Evolutionary conservation across 2,329 filamentous ascomycete species (phyloP).

Genomic region (Amphichorda felina): DNA sequence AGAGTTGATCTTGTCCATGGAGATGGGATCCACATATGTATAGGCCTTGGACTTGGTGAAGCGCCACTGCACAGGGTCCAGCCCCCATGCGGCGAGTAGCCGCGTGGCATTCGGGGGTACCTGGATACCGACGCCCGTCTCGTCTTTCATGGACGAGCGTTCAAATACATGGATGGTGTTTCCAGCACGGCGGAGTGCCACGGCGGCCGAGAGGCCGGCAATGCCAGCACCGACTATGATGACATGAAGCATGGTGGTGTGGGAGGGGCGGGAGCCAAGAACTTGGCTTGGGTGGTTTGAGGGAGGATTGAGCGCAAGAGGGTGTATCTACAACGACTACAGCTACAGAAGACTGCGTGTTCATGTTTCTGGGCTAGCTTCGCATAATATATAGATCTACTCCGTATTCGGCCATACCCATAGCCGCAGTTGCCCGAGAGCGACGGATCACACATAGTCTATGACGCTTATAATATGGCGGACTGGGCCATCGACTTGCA

Average conservation of each 20-base stretch:
- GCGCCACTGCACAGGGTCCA: slow-evolving; percentile 15
- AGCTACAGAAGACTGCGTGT: no score
- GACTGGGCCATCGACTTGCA: no score
- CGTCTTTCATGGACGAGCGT: slow-evolving; percentile 21
- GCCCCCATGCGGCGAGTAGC: slow-evolving; percentile 21
- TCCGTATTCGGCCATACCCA: no score
- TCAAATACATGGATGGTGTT: slow-evolving; percentile 23
- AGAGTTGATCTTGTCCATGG: slow-evolving; percentile 9
- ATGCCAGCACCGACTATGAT: slow-evolving; percentile 24
- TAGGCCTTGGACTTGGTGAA: slow-evolving; percentile 13
- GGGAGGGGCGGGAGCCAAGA: no score
- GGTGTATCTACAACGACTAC: no score
- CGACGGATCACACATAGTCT: no score
- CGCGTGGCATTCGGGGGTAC: slow-evolving; percentile 24
- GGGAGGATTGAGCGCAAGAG: no score
- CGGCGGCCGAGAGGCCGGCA: slow-evolving; percentile 20
- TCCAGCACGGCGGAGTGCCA: slow-evolving; percentile 19
- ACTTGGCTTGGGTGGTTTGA: no score
- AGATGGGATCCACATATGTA: slow-evolving; percentile 11
- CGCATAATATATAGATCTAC: no score
- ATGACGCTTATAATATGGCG: no score
- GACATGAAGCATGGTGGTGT: slow-evolving; percentile 9
- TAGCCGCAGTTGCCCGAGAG: no score
- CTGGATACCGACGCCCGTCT: slow-evolving; percentile 24
- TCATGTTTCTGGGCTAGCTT: no score